A percentile compares a stretch with the other conserved stretches of the same genome.
Evolutionary conservation across 2,329 filamentous ascomycete species (phyloP).

Genomic region (Fusarium metavorans): DNA sequence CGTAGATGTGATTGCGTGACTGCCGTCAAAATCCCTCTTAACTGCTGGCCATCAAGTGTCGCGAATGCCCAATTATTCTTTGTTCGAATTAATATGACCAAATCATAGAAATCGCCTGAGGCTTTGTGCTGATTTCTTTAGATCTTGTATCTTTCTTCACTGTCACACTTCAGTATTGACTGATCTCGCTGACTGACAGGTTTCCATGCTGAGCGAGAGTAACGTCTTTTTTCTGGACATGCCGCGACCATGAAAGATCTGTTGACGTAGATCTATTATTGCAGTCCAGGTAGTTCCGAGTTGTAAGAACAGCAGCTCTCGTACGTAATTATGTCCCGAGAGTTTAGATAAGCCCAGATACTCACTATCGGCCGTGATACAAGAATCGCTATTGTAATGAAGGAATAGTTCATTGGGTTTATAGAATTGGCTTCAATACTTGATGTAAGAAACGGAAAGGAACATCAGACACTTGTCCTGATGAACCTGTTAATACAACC

Average conservation of each 20-base stretch:
- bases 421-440: background rate
- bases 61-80: background rate
- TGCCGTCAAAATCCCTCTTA: background rate
- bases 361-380: background rate
- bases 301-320: background rate
- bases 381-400: background rate
- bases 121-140: background rate
- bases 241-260: background rate
- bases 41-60: background rate
- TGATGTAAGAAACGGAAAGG: background rate
- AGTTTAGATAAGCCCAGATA: background rate
- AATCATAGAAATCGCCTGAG: rapidly evolving
- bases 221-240: background rate
- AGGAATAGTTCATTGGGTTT: background rate
- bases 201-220: background rate
- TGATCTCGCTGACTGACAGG: background rate
- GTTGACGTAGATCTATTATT: background rate
- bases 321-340: background rate
- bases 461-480: background rate
- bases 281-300: no score
- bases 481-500: background rate
- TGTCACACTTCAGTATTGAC: background rate
- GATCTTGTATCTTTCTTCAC: background rate
- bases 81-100: no score
- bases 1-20: background rate